Conservation (phyloP, 2,329 filamentous ascomycete species). For the Sporothrix mexicana region DNA sequence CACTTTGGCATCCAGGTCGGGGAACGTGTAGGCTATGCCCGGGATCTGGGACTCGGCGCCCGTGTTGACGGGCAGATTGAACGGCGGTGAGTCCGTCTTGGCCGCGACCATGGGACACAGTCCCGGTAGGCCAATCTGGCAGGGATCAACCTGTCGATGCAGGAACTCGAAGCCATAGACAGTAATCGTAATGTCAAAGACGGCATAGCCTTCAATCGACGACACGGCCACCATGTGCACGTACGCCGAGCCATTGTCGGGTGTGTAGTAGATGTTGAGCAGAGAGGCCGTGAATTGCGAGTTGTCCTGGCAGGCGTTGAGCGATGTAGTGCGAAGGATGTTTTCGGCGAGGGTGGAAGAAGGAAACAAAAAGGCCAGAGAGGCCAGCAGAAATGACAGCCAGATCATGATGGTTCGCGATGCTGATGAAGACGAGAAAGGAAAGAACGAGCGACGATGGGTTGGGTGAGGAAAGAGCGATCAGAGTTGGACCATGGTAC, state of each 20-base stretch:
- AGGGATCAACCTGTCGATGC: conserved; percentile 70
- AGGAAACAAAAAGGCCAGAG: not conserved
- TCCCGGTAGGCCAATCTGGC: conserved; percentile 65
- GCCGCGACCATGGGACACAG: conserved; percentile 84
- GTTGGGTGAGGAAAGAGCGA: not conserved
- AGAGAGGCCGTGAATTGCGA: conserved; percentile 79
- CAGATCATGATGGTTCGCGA: not conserved
- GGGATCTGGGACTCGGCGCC: conserved; percentile 69
- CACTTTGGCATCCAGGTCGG: conserved; percentile 80
- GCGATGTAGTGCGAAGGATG: conserved; percentile 57
- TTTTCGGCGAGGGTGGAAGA: conserved; percentile 47
- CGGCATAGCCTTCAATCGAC: conserved; percentile 73
- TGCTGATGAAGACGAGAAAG: not conserved
- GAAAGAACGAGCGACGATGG: not conserved
- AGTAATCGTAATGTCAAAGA: conserved; percentile 70
- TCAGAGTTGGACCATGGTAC: not conserved
- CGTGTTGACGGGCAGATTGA: conserved; percentile 64
- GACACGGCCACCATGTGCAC: conserved; percentile 77
- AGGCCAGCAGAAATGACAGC: not conserved
- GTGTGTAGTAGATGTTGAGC: conserved; percentile 76
- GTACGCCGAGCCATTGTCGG: conserved; percentile 66
- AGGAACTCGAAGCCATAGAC: conserved; percentile 76
- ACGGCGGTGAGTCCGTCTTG: conserved; percentile 52
- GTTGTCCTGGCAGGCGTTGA: conserved; percentile 76
- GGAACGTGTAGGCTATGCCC: conserved; percentile 78